These are phyloP conservation scores for Meredithiella fracta DNA, from an alignment of 2,329 filamentous ascomycete species.

Conservation along the genomic window DNA sequence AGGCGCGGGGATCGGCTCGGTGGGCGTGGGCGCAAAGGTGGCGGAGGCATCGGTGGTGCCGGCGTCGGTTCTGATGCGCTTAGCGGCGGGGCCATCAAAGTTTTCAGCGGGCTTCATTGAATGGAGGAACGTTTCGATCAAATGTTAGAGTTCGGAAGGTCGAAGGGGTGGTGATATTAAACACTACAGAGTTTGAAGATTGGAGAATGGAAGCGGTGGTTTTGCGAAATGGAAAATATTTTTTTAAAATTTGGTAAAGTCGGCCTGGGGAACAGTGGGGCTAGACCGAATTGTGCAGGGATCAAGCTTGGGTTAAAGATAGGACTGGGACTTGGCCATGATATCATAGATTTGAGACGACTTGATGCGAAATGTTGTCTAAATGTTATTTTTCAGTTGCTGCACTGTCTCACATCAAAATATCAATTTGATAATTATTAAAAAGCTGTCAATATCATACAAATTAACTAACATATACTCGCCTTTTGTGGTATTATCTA, in stretches of 20 bases:
- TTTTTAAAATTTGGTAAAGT: background rate
- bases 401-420: no score
- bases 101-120: background rate
- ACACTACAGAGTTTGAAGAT: background rate
- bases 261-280: background rate
- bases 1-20: constrained; percentile 16
- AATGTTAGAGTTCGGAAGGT: background rate
- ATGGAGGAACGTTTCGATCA: background rate
- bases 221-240: background rate
- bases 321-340: background rate
- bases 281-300: background rate
- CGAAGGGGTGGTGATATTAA: background rate
- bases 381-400: no score
- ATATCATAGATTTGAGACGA: no score
- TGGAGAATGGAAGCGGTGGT: background rate
- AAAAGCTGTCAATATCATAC: no score
- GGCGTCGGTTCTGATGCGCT: constrained; percentile 34
- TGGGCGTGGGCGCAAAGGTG: constrained; percentile 6
- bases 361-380: no score
- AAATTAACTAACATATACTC: no score
- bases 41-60: constrained; percentile 5
- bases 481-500: no score
- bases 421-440: no score
- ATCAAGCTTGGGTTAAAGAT: background rate
- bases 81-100: constrained; percentile 30